Conservation (phyloP, 441 rosid genomes). For the Brassica hybrid region DNA sequence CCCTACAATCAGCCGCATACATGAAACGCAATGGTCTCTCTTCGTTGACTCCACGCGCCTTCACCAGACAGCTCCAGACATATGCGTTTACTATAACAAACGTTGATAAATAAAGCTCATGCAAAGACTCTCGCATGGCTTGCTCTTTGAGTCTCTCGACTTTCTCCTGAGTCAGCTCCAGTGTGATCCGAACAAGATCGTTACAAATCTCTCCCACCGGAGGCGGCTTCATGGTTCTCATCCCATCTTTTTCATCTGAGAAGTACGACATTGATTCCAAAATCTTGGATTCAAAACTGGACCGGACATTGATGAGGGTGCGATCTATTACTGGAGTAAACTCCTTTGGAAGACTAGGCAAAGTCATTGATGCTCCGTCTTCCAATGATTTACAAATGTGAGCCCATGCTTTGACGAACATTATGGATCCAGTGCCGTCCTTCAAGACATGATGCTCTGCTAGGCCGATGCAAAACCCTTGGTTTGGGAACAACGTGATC, state of each 20-base stretch:
- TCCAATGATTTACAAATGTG: conserved; percentile 16
- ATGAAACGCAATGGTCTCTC: conserved; percentile 3
- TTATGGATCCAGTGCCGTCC: conserved; percentile 10
- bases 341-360: conserved; percentile 10
- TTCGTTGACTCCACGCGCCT: conserved; percentile 29
- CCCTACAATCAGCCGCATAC: conserved; percentile 22
- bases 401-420: conserved; percentile 31
- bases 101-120: conserved; percentile 1
- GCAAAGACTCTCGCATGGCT: not conserved
- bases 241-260: conserved; percentile 4
- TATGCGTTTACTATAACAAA: conserved; percentile 35
- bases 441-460: conserved; percentile 17
- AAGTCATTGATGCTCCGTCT: not conserved
- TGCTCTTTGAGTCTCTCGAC: conserved; percentile 21
- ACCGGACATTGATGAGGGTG: not conserved
- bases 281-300: conserved; percentile 4
- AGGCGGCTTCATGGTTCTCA: conserved; percentile 5
- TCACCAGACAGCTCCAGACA: conserved; percentile 31
- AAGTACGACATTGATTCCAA: not conserved
- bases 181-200: conserved; percentile 31
- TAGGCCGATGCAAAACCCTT: conserved; percentile 17
- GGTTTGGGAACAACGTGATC: conserved; percentile 24
- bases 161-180: conserved; percentile 18
- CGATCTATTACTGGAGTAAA: conserved; percentile 24
- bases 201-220: not conserved